Evolutionary conservation across 306 rosid genomes (phyloP), one percentile per base, ranked within the genome.

Genomic region (Elaeagnus macrophylla): DNA sequence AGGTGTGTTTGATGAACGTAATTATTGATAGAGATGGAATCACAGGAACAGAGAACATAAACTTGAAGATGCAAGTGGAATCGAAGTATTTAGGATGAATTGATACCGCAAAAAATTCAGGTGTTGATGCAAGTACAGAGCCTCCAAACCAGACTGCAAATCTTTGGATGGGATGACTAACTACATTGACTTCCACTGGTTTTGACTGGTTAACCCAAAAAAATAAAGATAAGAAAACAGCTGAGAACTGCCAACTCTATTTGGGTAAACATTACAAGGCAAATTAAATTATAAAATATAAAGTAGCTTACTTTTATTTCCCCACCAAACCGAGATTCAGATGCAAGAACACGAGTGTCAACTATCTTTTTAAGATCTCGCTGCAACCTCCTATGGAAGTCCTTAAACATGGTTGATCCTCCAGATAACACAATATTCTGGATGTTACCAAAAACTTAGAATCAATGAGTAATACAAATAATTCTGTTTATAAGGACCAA

Each of bases 61-160:
- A 37, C 48, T 15, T 39, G 1, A 9, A 44, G 52, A 39, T 58
- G 12, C 6, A 15, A 32, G 35, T 47, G 37, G 50, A 48, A 37
- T 15, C 12, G 13, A 53, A 25, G 52, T 19, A 8, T 17, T 48
- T 37, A 39, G 18, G 19, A 43, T 15, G 70, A 62, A 62, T 60
- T 60, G 81, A 51, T 80, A 93, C 99, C 79, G 75, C 76, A 65
- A 80, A 93, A 80, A 82, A 93, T 37, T 93, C 99, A 8, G 96
- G 99, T 42, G 99, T 93, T 63, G 99, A 93, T 59, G 99, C 96
- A 61, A 93, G 99, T 18, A 93, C 96, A 10, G 99, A 93, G 50
- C 99, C 99, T 58, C 99, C 99, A 67, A 93, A 93, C 99, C 99
- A 93, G 72, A 93, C 99, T 58, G 99, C 99, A 75, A 70, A 87